phyloP scores from a whole-genome alignment of 805 yeast genomes.

The Starmera amethionina region DNA sequence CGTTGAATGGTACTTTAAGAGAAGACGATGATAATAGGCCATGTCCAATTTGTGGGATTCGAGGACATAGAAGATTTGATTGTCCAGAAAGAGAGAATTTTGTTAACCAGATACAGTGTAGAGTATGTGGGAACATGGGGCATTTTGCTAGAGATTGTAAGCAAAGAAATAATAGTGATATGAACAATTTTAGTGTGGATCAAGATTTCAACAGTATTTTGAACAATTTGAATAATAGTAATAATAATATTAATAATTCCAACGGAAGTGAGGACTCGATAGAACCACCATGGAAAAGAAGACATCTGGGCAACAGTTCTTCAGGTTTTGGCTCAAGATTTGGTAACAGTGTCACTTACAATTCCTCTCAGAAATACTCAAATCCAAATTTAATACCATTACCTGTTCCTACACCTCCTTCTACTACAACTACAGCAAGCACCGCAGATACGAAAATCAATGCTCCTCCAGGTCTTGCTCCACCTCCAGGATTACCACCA shows the following conservation, averaged over 20 bases:
- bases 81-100: slow-evolving; percentile 49
- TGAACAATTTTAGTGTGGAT: slow-evolving; percentile 23
- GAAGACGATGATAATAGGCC: slow-evolving; percentile 55
- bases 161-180: slow-evolving; percentile 5
- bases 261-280: neutral
- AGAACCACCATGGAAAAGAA: slow-evolving; percentile 7
- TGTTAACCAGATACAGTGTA: slow-evolving; percentile 55
- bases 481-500: slow-evolving; percentile 5
- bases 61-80: slow-evolving; percentile 54
- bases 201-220: slow-evolving; percentile 42
- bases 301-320: slow-evolving; percentile 2
- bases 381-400: no score
- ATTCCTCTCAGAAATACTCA: no score
- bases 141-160: slow-evolving; percentile 85
- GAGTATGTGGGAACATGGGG: slow-evolving; percentile 72
- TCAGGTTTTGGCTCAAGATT: neutral
- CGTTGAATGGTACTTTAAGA: slow-evolving; percentile 86
- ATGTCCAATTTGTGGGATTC: slow-evolving; percentile 55
- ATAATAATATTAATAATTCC: neutral
- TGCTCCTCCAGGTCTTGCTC: neutral
- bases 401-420: slow-evolving; percentile 1
- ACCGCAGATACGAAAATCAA: neutral
- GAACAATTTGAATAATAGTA: slow-evolving; percentile 25
- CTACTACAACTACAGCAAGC: slow-evolving; percentile 1
- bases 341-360: no score